These are phyloP conservation scores for Chloromonas sp. DNA, from an alignment of 163 green algal genomes.

Conservation along the genomic window DNA sequence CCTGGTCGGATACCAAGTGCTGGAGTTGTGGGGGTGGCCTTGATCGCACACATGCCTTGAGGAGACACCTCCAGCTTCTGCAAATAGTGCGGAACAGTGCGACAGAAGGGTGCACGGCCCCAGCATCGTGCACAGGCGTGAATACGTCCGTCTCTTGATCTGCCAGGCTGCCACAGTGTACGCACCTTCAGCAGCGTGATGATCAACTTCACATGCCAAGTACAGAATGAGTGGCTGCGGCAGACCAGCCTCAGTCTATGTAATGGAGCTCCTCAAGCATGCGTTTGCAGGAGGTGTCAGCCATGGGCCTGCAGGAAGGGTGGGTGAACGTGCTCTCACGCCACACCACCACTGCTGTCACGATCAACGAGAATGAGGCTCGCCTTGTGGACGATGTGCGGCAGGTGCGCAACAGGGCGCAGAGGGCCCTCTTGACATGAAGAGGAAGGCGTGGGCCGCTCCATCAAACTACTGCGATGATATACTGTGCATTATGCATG, in stretches of 20 bases:
- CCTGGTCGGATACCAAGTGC: no score
- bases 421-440: background rate
- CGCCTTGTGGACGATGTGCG: slow-evolving; percentile 74
- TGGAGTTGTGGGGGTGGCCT: no score
- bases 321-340: slow-evolving; percentile 50
- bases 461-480: no score
- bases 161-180: background rate
- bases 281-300: background rate
- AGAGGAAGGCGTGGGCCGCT: background rate
- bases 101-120: background rate
- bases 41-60: no score
- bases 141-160: background rate
- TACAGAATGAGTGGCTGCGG: no score
- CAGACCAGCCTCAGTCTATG: background rate
- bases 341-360: slow-evolving; percentile 77
- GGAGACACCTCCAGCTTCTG: no score
- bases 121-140: background rate
- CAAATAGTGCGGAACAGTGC: no score
- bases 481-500: background rate
- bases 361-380: slow-evolving; percentile 74
- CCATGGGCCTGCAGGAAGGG: slow-evolving; percentile 33
- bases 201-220: no score
- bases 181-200: background rate
- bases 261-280: background rate
- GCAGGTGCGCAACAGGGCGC: slow-evolving; percentile 32